A percentile compares a stretch with the other conserved stretches of the same genome.
Conservation (phyloP, 2,329 filamentous ascomycete genomes). For the Aspergillus sp. region DNA sequence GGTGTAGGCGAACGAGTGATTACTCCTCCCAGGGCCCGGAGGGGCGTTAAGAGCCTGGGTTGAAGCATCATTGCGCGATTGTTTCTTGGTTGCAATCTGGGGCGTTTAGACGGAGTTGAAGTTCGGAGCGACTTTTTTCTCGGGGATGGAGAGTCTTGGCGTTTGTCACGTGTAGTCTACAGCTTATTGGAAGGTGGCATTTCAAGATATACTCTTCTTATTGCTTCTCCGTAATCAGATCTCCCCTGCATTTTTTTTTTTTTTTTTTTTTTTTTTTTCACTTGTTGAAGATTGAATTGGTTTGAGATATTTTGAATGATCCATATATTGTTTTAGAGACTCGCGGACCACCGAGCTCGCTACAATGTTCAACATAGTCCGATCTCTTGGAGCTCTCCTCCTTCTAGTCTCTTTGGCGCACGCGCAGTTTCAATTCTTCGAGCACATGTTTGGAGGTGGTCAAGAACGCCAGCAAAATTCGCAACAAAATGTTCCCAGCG, state of each 20-base stretch:
- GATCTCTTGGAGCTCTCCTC: conserved; percentile 49
- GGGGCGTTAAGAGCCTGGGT: conserved; percentile 41
- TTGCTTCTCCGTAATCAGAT: not conserved
- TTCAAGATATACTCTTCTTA: conserved; percentile 13
- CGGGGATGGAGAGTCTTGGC: conserved; percentile 24
- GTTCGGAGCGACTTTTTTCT: conserved; percentile 29
- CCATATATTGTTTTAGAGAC: not conserved
- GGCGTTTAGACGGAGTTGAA: not conserved
- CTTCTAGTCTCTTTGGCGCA: conserved; percentile 59
- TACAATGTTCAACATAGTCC: conserved; percentile 28
- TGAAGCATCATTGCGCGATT: conserved; percentile 38
- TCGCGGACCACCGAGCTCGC: not conserved
- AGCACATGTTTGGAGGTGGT: conserved; percentile 82
- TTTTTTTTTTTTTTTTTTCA: not conserved
- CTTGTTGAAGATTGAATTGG: not conserved
- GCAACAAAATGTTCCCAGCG: conserved; percentile 76
- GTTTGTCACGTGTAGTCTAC: conserved; percentile 23
- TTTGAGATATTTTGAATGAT: not conserved
- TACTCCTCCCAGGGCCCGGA: conserved; percentile 39
- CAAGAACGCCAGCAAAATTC: conserved; percentile 60
- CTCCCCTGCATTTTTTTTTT: not conserved
- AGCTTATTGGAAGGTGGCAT: conserved; percentile 28
- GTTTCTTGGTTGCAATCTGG: conserved; percentile 9
- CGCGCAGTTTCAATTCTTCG: conserved; percentile 96
- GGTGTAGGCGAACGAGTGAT: conserved; percentile 30